Conservation (phyloP, 306 rosid species). For the Quercus alba region DNA sequence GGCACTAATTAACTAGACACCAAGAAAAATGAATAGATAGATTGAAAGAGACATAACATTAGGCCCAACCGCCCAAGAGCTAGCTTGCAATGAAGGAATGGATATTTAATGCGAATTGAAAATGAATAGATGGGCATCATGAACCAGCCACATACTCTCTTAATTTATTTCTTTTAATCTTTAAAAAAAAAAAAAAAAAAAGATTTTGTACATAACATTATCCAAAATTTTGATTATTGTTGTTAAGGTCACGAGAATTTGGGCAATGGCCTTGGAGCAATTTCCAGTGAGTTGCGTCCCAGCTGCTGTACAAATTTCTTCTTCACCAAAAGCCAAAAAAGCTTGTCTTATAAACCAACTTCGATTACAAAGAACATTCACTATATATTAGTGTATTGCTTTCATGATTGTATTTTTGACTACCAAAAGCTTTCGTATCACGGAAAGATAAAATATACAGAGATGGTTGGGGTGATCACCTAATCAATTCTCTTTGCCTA, state of each 20-base stretch:
- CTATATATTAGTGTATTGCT: background rate
- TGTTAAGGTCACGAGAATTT: no score
- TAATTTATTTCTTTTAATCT: no score
- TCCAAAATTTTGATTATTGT: no score
- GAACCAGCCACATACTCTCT: no score
- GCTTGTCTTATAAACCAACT: background rate
- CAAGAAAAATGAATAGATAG: background rate
- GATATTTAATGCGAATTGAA: no score
- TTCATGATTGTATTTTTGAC: background rate
- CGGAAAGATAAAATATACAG: background rate
- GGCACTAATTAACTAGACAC: no score
- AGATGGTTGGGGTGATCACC: background rate
- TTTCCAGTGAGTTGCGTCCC: background rate
- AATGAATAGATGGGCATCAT: no score
- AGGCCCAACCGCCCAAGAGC: no score
- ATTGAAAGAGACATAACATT: background rate
- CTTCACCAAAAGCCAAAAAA: background rate
- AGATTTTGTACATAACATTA: no score
- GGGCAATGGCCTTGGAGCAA: background rate
- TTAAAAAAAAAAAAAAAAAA: no score
- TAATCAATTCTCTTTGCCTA: background rate
- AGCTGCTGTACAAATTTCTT: background rate
- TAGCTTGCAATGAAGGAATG: no score
- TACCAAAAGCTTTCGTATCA: background rate
- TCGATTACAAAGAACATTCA: background rate